A percentile compares a stretch with the other conserved stretches of the same genome.
Evolutionary conservation across 2,329 filamentous ascomycete species (phyloP).

Genomic region (Blastomyces gilchristii): DNA sequence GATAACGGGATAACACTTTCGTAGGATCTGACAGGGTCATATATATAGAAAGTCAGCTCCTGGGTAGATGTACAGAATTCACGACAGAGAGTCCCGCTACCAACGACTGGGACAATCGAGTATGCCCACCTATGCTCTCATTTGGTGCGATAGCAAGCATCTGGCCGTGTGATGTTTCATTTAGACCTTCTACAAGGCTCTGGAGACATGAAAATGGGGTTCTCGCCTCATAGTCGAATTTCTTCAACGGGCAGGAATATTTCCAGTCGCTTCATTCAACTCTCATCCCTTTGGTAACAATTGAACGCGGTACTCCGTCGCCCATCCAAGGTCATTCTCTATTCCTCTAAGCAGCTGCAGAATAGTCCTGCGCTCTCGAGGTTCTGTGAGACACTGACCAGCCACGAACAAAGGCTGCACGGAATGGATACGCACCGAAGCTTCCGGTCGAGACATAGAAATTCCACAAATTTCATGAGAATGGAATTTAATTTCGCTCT

Average conservation of each 20-base stretch:
- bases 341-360: conserved; percentile 48
- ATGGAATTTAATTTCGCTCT: conserved; percentile 47
- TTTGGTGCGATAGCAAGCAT: background rate
- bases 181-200: background rate
- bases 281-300: conserved; percentile 40
- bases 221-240: background rate
- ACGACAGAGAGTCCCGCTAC: background rate
- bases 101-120: background rate
- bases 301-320: conserved; percentile 50
- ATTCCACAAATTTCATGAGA: conserved; percentile 54
- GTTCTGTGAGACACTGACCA: conserved; percentile 49
- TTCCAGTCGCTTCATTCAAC: conserved; percentile 14
- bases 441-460: conserved; percentile 47
- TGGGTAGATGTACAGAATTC: background rate
- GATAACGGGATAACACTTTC: background rate
- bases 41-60: background rate
- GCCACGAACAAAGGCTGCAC: conserved; percentile 54
- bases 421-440: conserved; percentile 49
- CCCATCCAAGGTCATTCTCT: conserved; percentile 55
- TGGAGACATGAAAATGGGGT: background rate
- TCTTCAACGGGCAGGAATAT: conserved; percentile 6
- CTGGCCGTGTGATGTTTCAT: background rate
- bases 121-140: background rate
- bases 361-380: conserved; percentile 45
- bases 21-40: background rate